Conservation (phyloP, 352 stramenopile genomes). For the Pythium brassicae region DNA sequence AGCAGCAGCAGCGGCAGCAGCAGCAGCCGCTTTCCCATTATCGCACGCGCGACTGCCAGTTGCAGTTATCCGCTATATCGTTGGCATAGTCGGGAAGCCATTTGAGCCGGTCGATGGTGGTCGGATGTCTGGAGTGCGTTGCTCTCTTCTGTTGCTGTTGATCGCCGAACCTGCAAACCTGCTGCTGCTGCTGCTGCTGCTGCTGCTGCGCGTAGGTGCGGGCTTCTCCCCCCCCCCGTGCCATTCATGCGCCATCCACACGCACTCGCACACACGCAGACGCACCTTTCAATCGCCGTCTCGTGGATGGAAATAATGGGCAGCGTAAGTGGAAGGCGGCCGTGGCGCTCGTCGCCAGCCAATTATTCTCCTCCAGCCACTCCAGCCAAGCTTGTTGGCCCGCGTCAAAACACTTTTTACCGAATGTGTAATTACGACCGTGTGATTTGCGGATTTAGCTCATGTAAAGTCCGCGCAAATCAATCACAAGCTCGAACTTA, state of each 20-base stretch:
- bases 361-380: conserved; percentile 75
- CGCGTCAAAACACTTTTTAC: background rate
- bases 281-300: conserved; percentile 47
- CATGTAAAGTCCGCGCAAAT: background rate
- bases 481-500: too few relatives aligned
- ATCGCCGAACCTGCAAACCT: background rate
- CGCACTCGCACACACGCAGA: background rate
- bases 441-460: background rate
- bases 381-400: conserved; percentile 27
- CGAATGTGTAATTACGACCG: conserved; percentile 17
- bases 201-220: background rate
- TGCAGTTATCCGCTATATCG: too few relatives aligned
- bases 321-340: conserved; percentile 22
- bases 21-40: too few relatives aligned
- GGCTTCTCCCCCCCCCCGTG: background rate
- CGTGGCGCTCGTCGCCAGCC: conserved; percentile 9
- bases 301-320: conserved; percentile 86
- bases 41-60: too few relatives aligned
- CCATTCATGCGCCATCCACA: background rate
- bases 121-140: background rate
- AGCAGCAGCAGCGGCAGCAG: too few relatives aligned
- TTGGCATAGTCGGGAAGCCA: too few relatives aligned
- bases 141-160: background rate
- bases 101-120: too few relatives aligned
- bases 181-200: conserved; percentile 2